Base-by-base conservation (phyloP, 257 asterid genomes). In the Capsicum rhomboideum region DNA sequence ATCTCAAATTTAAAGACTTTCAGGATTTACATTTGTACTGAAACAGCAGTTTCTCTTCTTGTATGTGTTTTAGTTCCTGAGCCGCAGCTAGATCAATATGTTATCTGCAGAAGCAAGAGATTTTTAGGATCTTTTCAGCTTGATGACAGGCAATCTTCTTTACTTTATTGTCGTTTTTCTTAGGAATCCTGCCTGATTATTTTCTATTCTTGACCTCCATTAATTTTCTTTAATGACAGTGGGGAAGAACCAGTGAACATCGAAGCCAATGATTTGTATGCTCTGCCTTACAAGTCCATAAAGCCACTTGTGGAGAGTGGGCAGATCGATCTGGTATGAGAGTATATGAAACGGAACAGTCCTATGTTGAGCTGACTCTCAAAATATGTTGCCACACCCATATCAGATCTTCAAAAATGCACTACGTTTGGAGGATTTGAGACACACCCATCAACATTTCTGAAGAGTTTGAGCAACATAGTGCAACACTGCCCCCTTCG, bases 251-350 rank as follows among this genome's bases (percentile, higher is more conserved):
- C 94, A 71, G 87, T 92, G 26, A 91, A 87, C 90, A 93, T 96
- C 71, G 97, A 94, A 90, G 98, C 97, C 10, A 92, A 91, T 83
- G 97, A 94, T 89, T 78, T 96, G 40, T 93, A 93, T 83, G 98
- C 97, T 80, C 82, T 96, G 79, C 95, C 95, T 50, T 96, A 93
- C 90, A 91, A 93, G 89, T 91, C 97, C 29, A 89, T 94, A 80
- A 96, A 94, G 88, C 94, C 95, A 31, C 98, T 94, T 4, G 97
- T 94, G 54, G 97, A 94, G 90, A 91, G 90, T 59, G 95, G 93
- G 31, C 94, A 96, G 86, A 92, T 94, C 13, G 98, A 93, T 90
- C 92, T 94, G 6, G 99, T 94, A 66, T 96, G 90, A 94, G 69
- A 44, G 23, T 55, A 5, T 28, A 26, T 1, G 44, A 40, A 40